These are phyloP conservation scores for Monilinia polystroma DNA, from an alignment of 2,329 filamentous ascomycete species.

Conservation along the genomic window DNA sequence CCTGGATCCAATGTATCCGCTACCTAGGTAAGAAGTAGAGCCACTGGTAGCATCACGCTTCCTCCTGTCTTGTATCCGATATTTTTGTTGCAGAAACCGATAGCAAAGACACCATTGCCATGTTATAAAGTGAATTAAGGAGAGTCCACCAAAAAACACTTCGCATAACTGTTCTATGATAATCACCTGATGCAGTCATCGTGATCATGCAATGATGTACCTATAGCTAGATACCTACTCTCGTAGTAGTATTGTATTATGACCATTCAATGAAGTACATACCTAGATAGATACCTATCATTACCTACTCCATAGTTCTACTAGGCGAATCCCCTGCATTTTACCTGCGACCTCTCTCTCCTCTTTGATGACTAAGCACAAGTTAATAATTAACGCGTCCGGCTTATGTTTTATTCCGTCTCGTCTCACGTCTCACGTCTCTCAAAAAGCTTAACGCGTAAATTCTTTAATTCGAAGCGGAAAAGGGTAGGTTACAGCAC, in stretches of 20 bases:
- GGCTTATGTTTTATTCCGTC: background rate
- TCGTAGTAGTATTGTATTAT: no score
- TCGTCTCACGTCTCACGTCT: background rate
- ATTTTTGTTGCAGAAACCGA: no score
- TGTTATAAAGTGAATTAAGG: no score
- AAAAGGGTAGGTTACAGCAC: background rate
- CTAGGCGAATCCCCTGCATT: background rate
- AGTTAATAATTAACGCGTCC: slow-evolving; percentile 1
- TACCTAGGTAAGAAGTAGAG: no score
- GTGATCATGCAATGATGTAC: background rate
- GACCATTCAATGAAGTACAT: background rate
- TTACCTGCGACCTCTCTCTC: background rate
- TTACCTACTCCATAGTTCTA: background rate
- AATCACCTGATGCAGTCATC: slow-evolving; percentile 5
- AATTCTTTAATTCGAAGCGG: slow-evolving; percentile 1
- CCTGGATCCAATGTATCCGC: no score
- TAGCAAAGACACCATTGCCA: no score
- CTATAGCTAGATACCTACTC: no score
- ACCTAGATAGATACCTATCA: background rate
- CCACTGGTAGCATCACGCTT: no score
- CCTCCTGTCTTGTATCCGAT: no score
- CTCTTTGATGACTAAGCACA: slow-evolving; percentile 10
- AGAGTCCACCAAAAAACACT: no score
- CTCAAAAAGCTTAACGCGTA: slow-evolving; percentile 12
- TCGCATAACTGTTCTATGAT: background rate